Conservation (phyloP, 1,284 basidiomycete genomes). For the Porogramme epimiltina region DNA sequence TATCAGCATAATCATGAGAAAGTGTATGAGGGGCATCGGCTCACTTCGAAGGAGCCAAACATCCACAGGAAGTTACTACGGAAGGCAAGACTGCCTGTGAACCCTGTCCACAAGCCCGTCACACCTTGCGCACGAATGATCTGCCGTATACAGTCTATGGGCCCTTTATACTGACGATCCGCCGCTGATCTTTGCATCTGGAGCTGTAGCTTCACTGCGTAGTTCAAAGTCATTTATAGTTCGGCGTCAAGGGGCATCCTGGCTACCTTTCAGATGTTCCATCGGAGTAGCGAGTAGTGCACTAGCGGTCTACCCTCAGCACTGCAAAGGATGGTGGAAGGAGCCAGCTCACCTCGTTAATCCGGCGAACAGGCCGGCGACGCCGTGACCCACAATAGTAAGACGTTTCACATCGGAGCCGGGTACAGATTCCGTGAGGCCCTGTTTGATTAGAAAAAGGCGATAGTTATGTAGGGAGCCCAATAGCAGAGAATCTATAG, state of each 20-base stretch:
- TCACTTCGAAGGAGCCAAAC: conserved; percentile 65
- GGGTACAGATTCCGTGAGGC: conserved; percentile 54
- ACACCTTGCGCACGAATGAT: conserved; percentile 57
- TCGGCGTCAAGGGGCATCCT: conserved; percentile 3
- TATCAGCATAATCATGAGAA: too few species aligned
- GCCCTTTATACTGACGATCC: conserved; percentile 66
- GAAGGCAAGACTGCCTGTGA: conserved; percentile 63
- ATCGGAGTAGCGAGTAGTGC: conserved; percentile 71
- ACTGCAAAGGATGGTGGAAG: too few species aligned
- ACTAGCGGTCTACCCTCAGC: too few species aligned
- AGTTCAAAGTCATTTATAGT: background rate
- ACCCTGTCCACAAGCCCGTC: conserved; percentile 64
- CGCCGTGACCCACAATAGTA: conserved; percentile 59
- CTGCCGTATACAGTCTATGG: conserved; percentile 61
- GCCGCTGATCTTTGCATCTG: conserved; percentile 58
- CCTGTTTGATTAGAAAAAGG: conserved; percentile 55
- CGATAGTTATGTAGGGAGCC: conserved; percentile 79
- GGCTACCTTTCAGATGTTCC: conserved; percentile 68
- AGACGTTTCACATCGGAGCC: conserved; percentile 47
- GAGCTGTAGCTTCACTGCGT: conserved; percentile 74
- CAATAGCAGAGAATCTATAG: conserved; percentile 74
- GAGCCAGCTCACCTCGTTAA: conserved; percentile 57
- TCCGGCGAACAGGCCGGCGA: conserved; percentile 77
- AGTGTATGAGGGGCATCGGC: background rate
- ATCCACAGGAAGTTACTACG: conserved; percentile 71